Conservation (phyloP, 768 basidiomycete genomes). For the Kwoniella sp. region DNA sequence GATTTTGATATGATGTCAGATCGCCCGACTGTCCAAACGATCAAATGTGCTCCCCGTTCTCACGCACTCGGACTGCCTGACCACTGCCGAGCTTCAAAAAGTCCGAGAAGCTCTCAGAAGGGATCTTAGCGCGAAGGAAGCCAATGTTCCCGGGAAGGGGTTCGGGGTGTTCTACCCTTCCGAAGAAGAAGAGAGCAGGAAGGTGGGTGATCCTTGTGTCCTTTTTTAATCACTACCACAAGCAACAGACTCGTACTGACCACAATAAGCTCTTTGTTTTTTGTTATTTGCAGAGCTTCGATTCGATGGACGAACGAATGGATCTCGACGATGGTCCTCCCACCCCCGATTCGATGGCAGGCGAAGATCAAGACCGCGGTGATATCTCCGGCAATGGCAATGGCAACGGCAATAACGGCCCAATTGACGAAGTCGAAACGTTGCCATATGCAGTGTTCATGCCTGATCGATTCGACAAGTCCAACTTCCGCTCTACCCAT, state of each 20-base stretch:
- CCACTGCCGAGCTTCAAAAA: slow-evolving; percentile 24
- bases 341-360: slow-evolving; percentile 7
- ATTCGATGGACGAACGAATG: background rate
- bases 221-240: too few species aligned
- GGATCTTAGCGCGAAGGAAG: slow-evolving; percentile 24
- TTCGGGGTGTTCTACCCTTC: slow-evolving; percentile 37
- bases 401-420: background rate
- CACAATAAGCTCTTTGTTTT: background rate
- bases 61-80: slow-evolving; percentile 36
- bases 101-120: slow-evolving; percentile 28
- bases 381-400: background rate
- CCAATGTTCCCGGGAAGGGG: slow-evolving; percentile 25
- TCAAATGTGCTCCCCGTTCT: slow-evolving; percentile 45
- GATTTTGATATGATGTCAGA: too few species aligned
- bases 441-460: slow-evolving; percentile 26
- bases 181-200: slow-evolving; percentile 18
- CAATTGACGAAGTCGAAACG: background rate
- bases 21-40: slow-evolving; percentile 28
- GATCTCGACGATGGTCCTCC: slow-evolving; percentile 3
- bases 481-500: slow-evolving; percentile 12
- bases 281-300: background rate
- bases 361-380: background rate
- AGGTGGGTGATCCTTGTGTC: background rate
- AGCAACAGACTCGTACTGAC: background rate
- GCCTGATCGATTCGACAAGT: slow-evolving; percentile 9